Percentiles rank a stretch among this genome's conserved stretches.
phyloP scores from a whole-genome alignment of 2,329 filamentous ascomycete genomes.

The Penicillium sp. region DNA sequence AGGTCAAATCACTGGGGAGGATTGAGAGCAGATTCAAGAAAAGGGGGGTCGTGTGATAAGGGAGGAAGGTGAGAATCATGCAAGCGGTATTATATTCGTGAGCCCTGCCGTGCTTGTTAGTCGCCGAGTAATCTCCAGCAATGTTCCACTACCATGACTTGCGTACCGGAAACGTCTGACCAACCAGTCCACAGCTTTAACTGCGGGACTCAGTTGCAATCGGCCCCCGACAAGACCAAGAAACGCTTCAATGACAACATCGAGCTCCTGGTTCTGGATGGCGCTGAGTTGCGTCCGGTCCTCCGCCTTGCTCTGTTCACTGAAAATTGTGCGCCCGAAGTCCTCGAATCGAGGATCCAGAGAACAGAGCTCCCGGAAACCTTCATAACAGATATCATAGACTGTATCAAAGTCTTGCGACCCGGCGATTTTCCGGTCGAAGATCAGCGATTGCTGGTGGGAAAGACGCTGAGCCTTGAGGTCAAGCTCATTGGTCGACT shows the following conservation, averaged over 20 bases:
- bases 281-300: slow-evolving; percentile 82
- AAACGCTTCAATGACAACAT: slow-evolving; percentile 76
- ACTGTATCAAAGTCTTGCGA: slow-evolving; percentile 88
- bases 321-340: slow-evolving; percentile 81
- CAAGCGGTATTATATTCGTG: slow-evolving; percentile 85
- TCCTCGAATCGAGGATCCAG: slow-evolving; percentile 75
- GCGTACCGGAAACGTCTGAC: slow-evolving; percentile 80
- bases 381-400: slow-evolving; percentile 81
- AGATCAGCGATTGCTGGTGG: slow-evolving; percentile 93
- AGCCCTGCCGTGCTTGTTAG: slow-evolving; percentile 55
- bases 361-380: slow-evolving; percentile 86
- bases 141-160: not conserved
- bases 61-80: slow-evolving; percentile 81
- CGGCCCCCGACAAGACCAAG: slow-evolving; percentile 74
- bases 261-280: slow-evolving; percentile 76
- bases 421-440: slow-evolving; percentile 78
- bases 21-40: slow-evolving; percentile 88
- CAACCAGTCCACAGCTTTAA: slow-evolving; percentile 94
- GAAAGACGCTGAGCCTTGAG: slow-evolving; percentile 88
- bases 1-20: slow-evolving; percentile 68
- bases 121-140: slow-evolving; percentile 12
- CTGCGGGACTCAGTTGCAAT: slow-evolving; percentile 77
- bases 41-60: slow-evolving; percentile 81
- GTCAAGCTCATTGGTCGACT: slow-evolving; percentile 86
- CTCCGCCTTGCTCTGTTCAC: slow-evolving; percentile 84